These are phyloP conservation scores for Akanthomyces uredinophilus DNA, from an alignment of 2,329 filamentous ascomycete species.

Conservation along the genomic window DNA sequence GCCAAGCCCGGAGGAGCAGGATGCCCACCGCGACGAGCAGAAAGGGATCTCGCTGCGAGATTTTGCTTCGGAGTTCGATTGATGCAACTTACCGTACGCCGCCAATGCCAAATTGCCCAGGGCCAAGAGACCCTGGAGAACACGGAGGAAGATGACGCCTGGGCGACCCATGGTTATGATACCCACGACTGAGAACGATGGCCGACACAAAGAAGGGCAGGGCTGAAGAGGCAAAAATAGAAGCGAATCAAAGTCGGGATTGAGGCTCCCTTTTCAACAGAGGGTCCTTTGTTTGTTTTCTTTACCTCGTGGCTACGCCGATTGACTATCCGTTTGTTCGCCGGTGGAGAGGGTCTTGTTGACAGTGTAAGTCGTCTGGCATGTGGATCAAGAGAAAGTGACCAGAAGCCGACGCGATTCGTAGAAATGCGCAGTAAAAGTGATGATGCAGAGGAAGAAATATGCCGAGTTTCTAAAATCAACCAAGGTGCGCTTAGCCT, in stretches of 20 bases:
- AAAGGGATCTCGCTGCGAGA: background rate
- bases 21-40: background rate
- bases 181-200: background rate
- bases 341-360: background rate
- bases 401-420: background rate
- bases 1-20: background rate
- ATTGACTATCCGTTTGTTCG: background rate
- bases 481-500: too few species aligned
- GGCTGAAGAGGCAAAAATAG: background rate
- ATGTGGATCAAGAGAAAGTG: background rate
- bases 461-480: too few species aligned
- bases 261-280: background rate
- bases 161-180: constrained; percentile 11
- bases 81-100: constrained; percentile 39
- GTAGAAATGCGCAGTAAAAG: too few species aligned
- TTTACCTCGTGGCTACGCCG: background rate
- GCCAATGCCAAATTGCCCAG: constrained; percentile 44
- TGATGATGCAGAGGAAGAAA: background rate
- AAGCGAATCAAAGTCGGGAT: background rate
- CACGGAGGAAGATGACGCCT: constrained; percentile 25
- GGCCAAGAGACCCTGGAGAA: constrained; percentile 41
- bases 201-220: background rate
- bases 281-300: background rate
- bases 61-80: background rate
- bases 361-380: constrained; percentile 10